phyloP scores from a whole-genome alignment of 2,329 filamentous ascomycete genomes.

The Xylariaceae sp. region DNA sequence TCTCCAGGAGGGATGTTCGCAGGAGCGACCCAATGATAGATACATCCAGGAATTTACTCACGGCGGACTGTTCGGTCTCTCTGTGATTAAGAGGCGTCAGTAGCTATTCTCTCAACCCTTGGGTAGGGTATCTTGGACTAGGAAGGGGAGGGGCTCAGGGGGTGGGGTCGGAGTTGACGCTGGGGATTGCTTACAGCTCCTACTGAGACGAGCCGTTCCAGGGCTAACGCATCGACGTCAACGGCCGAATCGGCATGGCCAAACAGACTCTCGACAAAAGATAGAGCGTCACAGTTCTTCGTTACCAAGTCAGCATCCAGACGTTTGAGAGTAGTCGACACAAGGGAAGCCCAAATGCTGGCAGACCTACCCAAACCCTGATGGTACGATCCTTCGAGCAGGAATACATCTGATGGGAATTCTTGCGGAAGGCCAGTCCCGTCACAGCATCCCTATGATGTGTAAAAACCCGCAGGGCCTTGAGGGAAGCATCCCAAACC shows the following conservation, averaged over 20 bases:
- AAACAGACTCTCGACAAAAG: conserved; percentile 86
- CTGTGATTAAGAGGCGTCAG: conserved; percentile 2
- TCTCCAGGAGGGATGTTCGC: neutral
- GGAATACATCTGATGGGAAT: conserved; percentile 88
- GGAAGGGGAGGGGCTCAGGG: neutral
- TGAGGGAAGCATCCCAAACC: conserved; percentile 75
- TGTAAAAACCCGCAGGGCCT: conserved; percentile 75
- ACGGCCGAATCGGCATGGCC: conserved; percentile 90
- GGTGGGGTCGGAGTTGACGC: neutral
- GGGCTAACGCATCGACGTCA: conserved; percentile 73
- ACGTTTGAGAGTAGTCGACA: neutral
- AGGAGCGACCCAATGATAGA: neutral
- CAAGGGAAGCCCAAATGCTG: neutral
- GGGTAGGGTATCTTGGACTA: neutral
- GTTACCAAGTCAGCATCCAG: conserved; percentile 1
- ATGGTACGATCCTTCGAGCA: conserved; percentile 87
- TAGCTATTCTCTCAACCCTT: neutral
- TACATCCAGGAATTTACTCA: conserved; percentile 5
- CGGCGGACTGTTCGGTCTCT: conserved; percentile 80
- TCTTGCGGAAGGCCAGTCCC: conserved; percentile 73
- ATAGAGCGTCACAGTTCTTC: conserved; percentile 72
- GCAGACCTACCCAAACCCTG: conserved; percentile 66
- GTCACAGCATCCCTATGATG: conserved; percentile 88
- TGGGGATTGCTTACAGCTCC: conserved; percentile 49
- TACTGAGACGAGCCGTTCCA: conserved; percentile 86